Evolutionary conservation across 2,329 filamentous ascomycete genomes (phyloP).

Genomic region (Pseudogymnoascus sp.): DNA sequence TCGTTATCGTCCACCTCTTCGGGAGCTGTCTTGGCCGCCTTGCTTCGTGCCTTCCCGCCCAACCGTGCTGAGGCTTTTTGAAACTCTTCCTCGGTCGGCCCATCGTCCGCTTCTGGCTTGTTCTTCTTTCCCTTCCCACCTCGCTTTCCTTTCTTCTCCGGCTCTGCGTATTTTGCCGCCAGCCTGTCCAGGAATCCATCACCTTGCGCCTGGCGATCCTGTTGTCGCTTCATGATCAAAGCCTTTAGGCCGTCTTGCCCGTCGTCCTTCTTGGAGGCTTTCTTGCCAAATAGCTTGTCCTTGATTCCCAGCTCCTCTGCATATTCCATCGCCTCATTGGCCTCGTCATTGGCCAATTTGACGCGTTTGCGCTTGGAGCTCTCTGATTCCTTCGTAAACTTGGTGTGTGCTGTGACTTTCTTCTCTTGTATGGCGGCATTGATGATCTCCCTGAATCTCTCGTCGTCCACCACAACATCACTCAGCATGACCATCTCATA

Average conservation of each 20-base stretch:
- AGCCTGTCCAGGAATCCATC: constrained; percentile 62
- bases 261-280: constrained; percentile 33
- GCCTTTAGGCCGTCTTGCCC: constrained; percentile 56
- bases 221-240: constrained; percentile 65
- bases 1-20: neutral
- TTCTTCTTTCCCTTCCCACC: constrained; percentile 47
- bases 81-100: constrained; percentile 55
- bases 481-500: constrained; percentile 85
- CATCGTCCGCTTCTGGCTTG: constrained; percentile 53
- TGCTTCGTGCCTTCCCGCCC: constrained; percentile 16
- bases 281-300: constrained; percentile 56
- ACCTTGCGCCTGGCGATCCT: constrained; percentile 40
- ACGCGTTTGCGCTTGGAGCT: constrained; percentile 51
- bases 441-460: constrained; percentile 73
- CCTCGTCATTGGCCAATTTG: constrained; percentile 59
- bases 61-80: constrained; percentile 48
- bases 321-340: constrained; percentile 63
- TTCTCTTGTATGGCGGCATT: constrained; percentile 67
- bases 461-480: constrained; percentile 74
- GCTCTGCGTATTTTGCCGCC: constrained; percentile 63
- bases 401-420: constrained; percentile 57
- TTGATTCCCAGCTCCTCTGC: constrained; percentile 68
- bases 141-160: constrained; percentile 31
- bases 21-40: neutral
- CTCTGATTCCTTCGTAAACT: constrained; percentile 68